These are phyloP conservation scores for Lithospermum erythrorhizon DNA, from an alignment of 257 asterid genomes.

Conservation along the genomic window DNA sequence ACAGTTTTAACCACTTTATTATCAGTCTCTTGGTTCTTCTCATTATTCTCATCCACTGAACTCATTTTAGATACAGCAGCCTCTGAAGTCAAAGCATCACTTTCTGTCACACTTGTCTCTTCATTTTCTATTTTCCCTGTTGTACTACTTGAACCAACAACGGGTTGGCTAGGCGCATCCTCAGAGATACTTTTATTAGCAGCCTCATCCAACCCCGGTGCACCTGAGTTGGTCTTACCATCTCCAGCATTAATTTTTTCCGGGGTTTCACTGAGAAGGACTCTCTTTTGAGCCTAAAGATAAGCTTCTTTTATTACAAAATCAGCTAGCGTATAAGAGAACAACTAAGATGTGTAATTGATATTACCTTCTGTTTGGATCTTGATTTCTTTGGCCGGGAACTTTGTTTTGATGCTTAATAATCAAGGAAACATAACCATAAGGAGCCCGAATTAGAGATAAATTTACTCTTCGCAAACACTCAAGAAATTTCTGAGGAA, in stretches of 20 bases:
- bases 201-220: conserved; percentile 33
- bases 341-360: conserved; percentile 5
- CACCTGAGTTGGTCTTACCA: conserved; percentile 30
- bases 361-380: conserved; percentile 58
- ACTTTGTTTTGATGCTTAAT: conserved; percentile 56
- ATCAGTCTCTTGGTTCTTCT: conserved; percentile 30
- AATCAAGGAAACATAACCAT: not conserved
- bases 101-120: conserved; percentile 30
- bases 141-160: conserved; percentile 19
- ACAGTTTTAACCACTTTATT: conserved; percentile 30
- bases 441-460: not conserved
- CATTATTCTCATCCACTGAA: conserved; percentile 37
- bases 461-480: not conserved
- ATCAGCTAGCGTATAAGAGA: conserved; percentile 4
- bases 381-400: conserved; percentile 57
- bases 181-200: conserved; percentile 25
- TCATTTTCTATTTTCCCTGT: conserved; percentile 26
- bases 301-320: conserved; percentile 15
- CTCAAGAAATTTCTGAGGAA: not conserved
- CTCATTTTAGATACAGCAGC: conserved; percentile 35
- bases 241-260: conserved; percentile 26
- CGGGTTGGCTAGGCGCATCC: conserved; percentile 23
- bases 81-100: conserved; percentile 34
- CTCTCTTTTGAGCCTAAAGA: conserved; percentile 48
- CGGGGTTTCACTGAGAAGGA: conserved; percentile 39